phyloP scores from a whole-genome alignment of 306 rosid species.

The Rosa rugosa region DNA sequence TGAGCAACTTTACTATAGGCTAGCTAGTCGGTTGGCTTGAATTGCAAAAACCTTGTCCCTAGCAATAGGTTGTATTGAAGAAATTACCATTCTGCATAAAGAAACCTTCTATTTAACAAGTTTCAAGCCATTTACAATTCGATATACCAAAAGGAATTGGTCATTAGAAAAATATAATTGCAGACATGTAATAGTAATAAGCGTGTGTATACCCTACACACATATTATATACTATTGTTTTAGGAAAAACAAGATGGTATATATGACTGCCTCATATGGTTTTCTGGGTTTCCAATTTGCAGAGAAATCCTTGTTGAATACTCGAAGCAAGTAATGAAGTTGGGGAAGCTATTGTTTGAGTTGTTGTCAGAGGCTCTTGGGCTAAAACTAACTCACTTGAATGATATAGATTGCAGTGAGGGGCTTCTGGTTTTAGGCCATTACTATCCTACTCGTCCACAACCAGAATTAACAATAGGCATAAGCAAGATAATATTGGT shows the following conservation, averaged over 20 bases:
- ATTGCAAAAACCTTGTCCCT: not conserved
- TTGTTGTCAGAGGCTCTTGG: conserved; percentile 21
- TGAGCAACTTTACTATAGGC: not conserved
- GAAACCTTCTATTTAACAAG: not conserved
- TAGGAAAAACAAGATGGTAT: not conserved
- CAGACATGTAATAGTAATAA: too few species aligned
- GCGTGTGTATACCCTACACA: too few species aligned
- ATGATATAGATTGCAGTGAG: conserved; percentile 8
- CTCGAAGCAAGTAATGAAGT: conserved; percentile 24
- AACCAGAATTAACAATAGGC: conserved; percentile 21
- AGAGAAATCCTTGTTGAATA: conserved; percentile 30
- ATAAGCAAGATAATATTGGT: conserved; percentile 13
- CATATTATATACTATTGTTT: too few species aligned
- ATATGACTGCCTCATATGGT: not conserved
- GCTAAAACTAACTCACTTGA: conserved; percentile 8
- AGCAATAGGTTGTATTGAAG: not conserved
- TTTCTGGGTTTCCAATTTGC: not conserved
- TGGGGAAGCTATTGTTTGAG: conserved; percentile 31
- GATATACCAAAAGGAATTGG: not conserved
- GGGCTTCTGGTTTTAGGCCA: conserved; percentile 16
- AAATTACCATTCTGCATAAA: not conserved
- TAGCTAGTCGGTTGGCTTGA: not conserved
- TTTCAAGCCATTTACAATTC: not conserved
- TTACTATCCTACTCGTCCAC: conserved; percentile 25
- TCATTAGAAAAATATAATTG: too few species aligned